Base-by-base conservation (phyloP, 352 stramenopile species). In the Globisporangium iwayamae region DNA sequence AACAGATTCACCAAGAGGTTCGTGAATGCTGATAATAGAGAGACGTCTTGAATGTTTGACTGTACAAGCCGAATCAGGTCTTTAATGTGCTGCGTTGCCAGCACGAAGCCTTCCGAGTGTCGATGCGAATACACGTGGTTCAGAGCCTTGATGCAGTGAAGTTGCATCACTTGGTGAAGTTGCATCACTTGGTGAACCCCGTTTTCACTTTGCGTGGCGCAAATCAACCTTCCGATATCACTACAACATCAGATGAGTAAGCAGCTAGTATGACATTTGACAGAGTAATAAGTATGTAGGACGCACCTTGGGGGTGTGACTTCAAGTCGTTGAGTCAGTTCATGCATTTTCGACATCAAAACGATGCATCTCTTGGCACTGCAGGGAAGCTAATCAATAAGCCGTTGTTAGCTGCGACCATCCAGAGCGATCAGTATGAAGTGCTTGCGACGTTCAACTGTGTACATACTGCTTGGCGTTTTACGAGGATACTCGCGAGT, bases 61-160 rank as follows among this genome's bases (percentile, higher is more conserved):
- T 64, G 63, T 50, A 69, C 67, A n/a, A 74, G 38, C 14, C 51
- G 63, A 71, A 76, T 32, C 46, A 69, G 65, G 30, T 67, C 67
- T 59, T 57, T 62, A 11, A 69, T 47, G 46, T 74, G 59, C 30
- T 74, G 55, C 13, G 38, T 64, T 43, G 67, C 60, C 4, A 76
- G 28, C 28, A 67, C n/a, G 9, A 62, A 53, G 4, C 25, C 56
- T 18, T 53, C 39, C 3, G 41, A 5, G n/a, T 52, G 43, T 30
- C 39, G 22, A 51, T 53, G 25, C 9, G 56, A 62, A 22, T 62
- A 62, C 22, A 53, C 32, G 28, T 53, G 38, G 30, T 10, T 38
- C 41, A 62, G 41, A 13, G 56, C 56, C 14, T 62, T 39, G 22
- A 62, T 41, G 41, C 56, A 62, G 56, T 39, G 25, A 2, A 62